phyloP scores from a whole-genome alignment of 441 rosid species.

The Bocquillonia castaneifolia region DNA sequence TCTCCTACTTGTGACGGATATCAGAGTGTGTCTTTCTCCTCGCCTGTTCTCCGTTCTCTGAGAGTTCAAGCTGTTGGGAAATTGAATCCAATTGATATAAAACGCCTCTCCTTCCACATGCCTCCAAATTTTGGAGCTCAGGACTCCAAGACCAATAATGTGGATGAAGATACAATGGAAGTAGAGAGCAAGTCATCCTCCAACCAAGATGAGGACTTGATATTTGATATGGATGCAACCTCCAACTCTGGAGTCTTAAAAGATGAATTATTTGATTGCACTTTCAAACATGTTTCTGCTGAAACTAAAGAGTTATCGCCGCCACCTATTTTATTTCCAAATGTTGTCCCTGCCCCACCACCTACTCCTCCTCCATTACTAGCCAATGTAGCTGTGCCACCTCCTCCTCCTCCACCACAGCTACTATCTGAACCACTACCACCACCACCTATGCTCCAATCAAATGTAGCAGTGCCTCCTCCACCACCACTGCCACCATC shows the following conservation, averaged over 20 bases:
- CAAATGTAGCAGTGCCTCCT: background rate
- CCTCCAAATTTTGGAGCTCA: slow-evolving; percentile 37
- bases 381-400: no score
- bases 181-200: slow-evolving; percentile 6
- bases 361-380: background rate
- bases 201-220: slow-evolving; percentile 20
- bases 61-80: slow-evolving; percentile 66
- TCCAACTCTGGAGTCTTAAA: slow-evolving; percentile 19
- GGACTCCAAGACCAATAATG: slow-evolving; percentile 17
- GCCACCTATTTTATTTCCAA: background rate
- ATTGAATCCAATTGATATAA: slow-evolving; percentile 58
- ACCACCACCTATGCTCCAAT: background rate
- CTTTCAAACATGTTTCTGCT: slow-evolving; percentile 2
- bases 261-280: slow-evolving; percentile 21
- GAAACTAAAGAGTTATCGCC: slow-evolving; percentile 6
- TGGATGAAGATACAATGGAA: slow-evolving; percentile 18
- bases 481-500: background rate
- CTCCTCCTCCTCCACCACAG: no score
- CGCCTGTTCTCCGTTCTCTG: slow-evolving; percentile 54
- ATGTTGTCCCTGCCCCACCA: background rate
- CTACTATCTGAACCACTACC: background rate
- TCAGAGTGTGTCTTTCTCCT: slow-evolving; percentile 33
- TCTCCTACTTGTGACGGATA: slow-evolving; percentile 35
- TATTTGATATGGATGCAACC: slow-evolving; percentile 19
- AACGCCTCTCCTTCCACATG: slow-evolving; percentile 49